Evolutionary conservation across 805 yeast genomes (phyloP), one percentile per base, ranked within the genome.

Genomic region (Ogataea saltuana): DNA sequence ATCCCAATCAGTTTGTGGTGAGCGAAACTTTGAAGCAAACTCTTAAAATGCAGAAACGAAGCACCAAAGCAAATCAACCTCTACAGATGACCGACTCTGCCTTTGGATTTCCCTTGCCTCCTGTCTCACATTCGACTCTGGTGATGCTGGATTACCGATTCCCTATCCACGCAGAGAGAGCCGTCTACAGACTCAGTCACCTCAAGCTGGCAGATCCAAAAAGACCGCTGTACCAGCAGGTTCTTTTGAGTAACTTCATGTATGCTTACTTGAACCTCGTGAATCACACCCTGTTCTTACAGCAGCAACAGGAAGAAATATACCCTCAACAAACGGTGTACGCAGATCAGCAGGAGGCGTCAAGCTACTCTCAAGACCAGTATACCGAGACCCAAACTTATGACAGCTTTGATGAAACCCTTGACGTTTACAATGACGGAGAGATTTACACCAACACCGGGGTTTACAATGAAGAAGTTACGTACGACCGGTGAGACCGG

Each of bases 101-200:
- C 2, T 85, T 86, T 67, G 95, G 95, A 3, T 86, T 86, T 64
- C 95, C 95, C 6, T 66, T 86, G 42, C 95, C 95, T 1, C 88
- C 89, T 27, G 76, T 88, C 13, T 82, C 91, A 0, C 75, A 74
- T 21, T 83, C 91, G 1, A 86, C 93, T 0, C 69, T 86, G 28
- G 76, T 85, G 15, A 86, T 86, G 95, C 70, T 85, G 45, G 91
- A 85, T 59, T 82, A 84, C 56, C 72, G 99, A 50, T 85, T 87
- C 63, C 97, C 98, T 0, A 81, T 93, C 34, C 97, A 91, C 63
- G 95, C 93, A 33, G 99, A 93, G 64, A 75, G 99, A 30, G 99
- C 99, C 0, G 86, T 93, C 39, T 93, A 93, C 64, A 71, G 99
- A 44, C 71, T 93, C 43, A 86, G 96, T 41, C 99, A 93, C 65